Base-by-base conservation (phyloP, 345 rosid species). In the Jatropha curcas region DNA sequence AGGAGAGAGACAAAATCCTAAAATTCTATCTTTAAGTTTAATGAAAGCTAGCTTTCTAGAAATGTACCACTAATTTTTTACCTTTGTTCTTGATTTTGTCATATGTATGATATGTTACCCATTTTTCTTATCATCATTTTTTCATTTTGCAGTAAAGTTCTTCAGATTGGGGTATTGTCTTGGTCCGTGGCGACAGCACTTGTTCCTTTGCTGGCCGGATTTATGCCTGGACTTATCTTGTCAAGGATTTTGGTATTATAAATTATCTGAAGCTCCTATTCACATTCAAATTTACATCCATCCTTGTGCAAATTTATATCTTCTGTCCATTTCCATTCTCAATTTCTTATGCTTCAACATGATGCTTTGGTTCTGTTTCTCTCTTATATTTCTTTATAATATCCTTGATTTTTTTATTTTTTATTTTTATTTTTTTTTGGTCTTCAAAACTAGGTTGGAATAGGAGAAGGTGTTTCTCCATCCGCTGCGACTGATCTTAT, bases 391-490 rank as follows among this genome's bases (percentile, higher is more conserved):
- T 31, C 30, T 73, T 34, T 7, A 17, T 27, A 56, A 27, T 58
- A 50, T 60, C 37, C 24, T 4, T 17, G 19, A 31, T 17, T 27
- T 37, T 19, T 69, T 58, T 14, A 69, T 59, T 28, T 20, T 45
- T 35, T 3, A 67, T 67, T 60, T 28, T 30, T 65, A 25, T 76
- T 31, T 41, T 62, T 24, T 65, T 7, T 57, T n/a, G n/a, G n/a
- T n/a, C n/a, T 79, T 28, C 70, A 52, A 76, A 76, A 79, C 76
- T 80, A 93, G 98, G 98, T 94, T 50, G 98, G 98, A 73, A 92
- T 94, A 65, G 98, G 98, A 74, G 98, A 92, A 88, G 98, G 98
- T 59, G 96, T 94, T 81, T 92, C 98, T 63, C 98, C 98, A 9
- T 94, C 98, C 1, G 97, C 98, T 61, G 98, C 98, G 11, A 94